Evolutionary conservation across 1,139 yeast genomes (phyloP), one percentile per base, ranked within the genome.

Genomic region (Yamadazyma jaroonii): DNA sequence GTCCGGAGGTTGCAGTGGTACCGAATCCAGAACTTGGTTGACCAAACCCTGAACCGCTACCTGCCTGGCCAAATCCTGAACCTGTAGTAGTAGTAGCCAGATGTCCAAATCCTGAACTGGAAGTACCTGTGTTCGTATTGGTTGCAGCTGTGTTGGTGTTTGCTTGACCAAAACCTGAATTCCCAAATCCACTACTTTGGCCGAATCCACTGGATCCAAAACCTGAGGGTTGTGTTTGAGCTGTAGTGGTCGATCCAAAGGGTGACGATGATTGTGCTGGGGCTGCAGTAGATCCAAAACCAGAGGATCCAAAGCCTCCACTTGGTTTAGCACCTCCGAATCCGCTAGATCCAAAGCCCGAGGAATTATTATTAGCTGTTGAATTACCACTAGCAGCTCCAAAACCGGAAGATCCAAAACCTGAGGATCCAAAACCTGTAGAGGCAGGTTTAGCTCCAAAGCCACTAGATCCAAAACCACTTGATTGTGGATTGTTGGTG

Each of bases 261-360:
- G n/a, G n/a, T n/a, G n/a, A n/a, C n/a, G n/a, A n/a, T n/a, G n/a
- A n/a, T n/a, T n/a, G n/a, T n/a, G n/a, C n/a, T n/a, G n/a, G n/a
- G n/a, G n/a, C n/a, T n/a, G n/a, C n/a, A n/a, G n/a, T n/a, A n/a
- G n/a, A n/a, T 4, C 38, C 38, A 28, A 34, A 31, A 3, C 34
- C 36, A n/a, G 30, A 9, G 12, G 36, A 12, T 22, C 46, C 46
- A 36, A 38, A 41, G 7, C 46, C 48, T 1, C 42, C 45, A 25
- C 41, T 14, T n/a, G 15, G 4, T 23, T n/a, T 11, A 9, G 13
- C 13, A 22, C 23, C 15, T 6, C 37, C 41, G 25, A 32, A 38
- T 7, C 43, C 43, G 29, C 37, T 29, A 8, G 38, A 32, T 11
- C 43, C 44, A 17, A 35, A 31, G 2, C 42, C 44, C 14, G 28